Conservation (phyloP, 495 filamentous ascomycete genomes). For the Apodospora peruviana region DNA sequence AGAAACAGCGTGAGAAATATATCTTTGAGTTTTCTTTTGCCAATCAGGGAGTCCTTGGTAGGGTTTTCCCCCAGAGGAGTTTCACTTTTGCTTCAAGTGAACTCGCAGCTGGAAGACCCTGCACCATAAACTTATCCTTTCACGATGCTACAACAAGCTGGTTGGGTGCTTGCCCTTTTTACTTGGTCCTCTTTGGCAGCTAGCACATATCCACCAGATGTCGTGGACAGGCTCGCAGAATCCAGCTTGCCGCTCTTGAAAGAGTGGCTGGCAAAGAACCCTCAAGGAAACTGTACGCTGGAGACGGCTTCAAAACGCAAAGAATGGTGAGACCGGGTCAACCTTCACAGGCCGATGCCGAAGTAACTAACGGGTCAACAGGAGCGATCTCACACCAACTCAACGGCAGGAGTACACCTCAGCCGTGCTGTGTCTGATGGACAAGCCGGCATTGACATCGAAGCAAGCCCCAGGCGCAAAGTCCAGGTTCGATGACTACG, state of each 20-base stretch:
- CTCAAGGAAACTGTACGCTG: constrained; percentile 15
- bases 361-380: too few relatives aligned
- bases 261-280: constrained; percentile 21
- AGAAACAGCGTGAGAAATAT: too few relatives aligned
- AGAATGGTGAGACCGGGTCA: constrained; percentile 13
- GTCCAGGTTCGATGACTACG: constrained; percentile 59
- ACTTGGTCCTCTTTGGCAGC: too few relatives aligned
- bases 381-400: constrained; percentile 38
- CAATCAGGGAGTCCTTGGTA: too few relatives aligned
- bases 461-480: constrained; percentile 27
- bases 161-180: too few relatives aligned
- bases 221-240: constrained; percentile 11
- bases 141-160: too few relatives aligned
- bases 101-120: too few relatives aligned
- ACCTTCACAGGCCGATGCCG: too few relatives aligned
- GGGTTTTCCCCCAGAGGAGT: too few relatives aligned
- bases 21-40: too few relatives aligned
- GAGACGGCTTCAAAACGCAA: constrained; percentile 15
- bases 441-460: constrained; percentile 40
- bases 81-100: too few relatives aligned
- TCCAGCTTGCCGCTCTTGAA: constrained; percentile 12
- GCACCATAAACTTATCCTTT: too few relatives aligned
- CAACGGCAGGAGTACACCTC: constrained; percentile 56
- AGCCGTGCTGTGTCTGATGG: constrained; percentile 58
- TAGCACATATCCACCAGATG: constrained; percentile 19